Evolutionary conservation across 2,329 filamentous ascomycete genomes (phyloP).

Genomic region (Tricladium varicosporioides): DNA sequence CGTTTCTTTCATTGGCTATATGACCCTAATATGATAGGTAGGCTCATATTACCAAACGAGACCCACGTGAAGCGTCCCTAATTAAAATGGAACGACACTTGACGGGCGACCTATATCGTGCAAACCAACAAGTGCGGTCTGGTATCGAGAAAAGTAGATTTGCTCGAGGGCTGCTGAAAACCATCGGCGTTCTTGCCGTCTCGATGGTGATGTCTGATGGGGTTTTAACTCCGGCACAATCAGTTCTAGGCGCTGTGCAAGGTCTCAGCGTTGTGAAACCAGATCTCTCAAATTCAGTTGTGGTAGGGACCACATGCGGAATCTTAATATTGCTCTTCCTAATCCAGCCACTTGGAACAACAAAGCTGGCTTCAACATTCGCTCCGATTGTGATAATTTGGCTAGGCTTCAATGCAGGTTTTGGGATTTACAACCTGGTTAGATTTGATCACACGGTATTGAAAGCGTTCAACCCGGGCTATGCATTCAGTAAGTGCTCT

Average conservation of each 20-base stretch:
- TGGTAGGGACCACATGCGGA: constrained; percentile 62
- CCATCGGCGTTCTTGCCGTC: constrained; percentile 62
- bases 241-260: constrained; percentile 66
- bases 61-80: constrained; percentile 53
- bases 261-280: constrained; percentile 57
- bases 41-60: constrained; percentile 57
- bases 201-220: constrained; percentile 64
- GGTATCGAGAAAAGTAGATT: constrained; percentile 55
- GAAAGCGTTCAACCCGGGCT: constrained; percentile 55
- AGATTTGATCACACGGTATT: constrained; percentile 51
- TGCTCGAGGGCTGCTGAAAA: constrained; percentile 56
- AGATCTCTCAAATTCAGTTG: constrained; percentile 51
- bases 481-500: constrained; percentile 43
- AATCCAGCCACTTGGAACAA: constrained; percentile 63
- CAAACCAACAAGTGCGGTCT: constrained; percentile 51
- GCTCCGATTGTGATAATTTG: constrained; percentile 67
- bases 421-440: constrained; percentile 62
- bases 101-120: constrained; percentile 52
- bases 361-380: constrained; percentile 57
- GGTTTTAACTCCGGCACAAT: constrained; percentile 66
- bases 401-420: constrained; percentile 60
- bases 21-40: constrained; percentile 1
- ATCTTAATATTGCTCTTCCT: constrained; percentile 63
- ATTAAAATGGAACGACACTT: constrained; percentile 58
- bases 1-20: too few species aligned